phyloP scores from a whole-genome alignment of 169 alveolate species.

The Cryptosporidium sp. region DNA sequence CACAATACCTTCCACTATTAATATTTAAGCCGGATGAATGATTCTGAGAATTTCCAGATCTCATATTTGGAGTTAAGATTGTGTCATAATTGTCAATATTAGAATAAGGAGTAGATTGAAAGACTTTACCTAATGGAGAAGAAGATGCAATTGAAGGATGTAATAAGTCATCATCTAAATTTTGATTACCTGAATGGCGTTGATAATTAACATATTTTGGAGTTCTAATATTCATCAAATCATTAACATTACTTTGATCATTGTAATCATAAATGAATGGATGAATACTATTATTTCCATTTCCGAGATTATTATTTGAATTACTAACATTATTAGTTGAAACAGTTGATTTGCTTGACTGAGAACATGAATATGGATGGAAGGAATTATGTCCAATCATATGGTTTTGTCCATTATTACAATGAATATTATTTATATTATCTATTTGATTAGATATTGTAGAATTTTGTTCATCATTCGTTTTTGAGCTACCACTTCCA shows the following conservation, averaged over 20 bases:
- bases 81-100: constrained; percentile 49
- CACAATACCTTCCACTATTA: not conserved
- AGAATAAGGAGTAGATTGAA: constrained; percentile 62
- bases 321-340: not conserved
- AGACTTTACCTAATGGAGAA: constrained; percentile 58
- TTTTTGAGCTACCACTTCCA: not conserved
- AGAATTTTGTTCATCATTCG: constrained; percentile 23
- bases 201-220: constrained; percentile 65
- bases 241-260: constrained; percentile 52
- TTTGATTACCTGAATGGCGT: constrained; percentile 43
- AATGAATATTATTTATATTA: constrained; percentile 27
- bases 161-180: constrained; percentile 47
- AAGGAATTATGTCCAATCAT: not conserved
- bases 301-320: constrained; percentile 6
- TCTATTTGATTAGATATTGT: constrained; percentile 20
- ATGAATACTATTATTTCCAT: constrained; percentile 18
- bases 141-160: constrained; percentile 73
- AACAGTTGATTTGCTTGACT: constrained; percentile 20
- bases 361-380: not conserved
- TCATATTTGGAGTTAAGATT: constrained; percentile 60
- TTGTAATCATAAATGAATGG: constrained; percentile 53
- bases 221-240: constrained; percentile 61
- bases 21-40: constrained; percentile 15
- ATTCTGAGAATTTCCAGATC: constrained; percentile 2
- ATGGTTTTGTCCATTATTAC: constrained; percentile 1